phyloP scores from a whole-genome alignment of 2,329 filamentous ascomycete species.

The Penicillium thymicola region DNA sequence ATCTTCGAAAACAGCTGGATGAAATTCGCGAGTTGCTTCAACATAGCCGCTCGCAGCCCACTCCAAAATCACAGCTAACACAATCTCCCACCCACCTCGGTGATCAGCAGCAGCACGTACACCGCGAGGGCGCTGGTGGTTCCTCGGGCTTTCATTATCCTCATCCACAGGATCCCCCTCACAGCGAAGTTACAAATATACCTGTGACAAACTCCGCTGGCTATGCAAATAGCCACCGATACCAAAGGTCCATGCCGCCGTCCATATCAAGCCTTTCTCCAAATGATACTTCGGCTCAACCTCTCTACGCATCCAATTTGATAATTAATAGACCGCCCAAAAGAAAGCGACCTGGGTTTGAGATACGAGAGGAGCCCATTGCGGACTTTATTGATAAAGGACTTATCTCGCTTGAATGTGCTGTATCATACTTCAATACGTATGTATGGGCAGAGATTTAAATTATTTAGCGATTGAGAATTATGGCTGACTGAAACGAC shows the following conservation, averaged over 20 bases:
- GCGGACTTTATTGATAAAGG: conserved; percentile 37
- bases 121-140: conserved; percentile 2
- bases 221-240: conserved; percentile 1
- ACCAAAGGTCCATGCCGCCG: conserved; percentile 4
- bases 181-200: not conserved
- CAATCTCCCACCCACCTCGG: conserved; percentile 3
- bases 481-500: not conserved
- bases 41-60: conserved; percentile 1
- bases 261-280: conserved; percentile 9
- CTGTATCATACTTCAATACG: conserved; percentile 34
- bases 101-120: not conserved
- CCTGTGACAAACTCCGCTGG: not conserved
- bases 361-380: conserved; percentile 33
- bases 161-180: not conserved
- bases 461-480: not conserved
- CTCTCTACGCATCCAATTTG: not conserved
- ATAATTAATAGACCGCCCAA: conserved; percentile 18
- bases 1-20: conserved; percentile 29
- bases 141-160: conserved; percentile 7
- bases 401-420: conserved; percentile 33
- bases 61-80: not conserved
- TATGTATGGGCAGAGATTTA: conserved; percentile 8
- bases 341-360: conserved; percentile 33
- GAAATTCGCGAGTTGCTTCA: conserved; percentile 24
- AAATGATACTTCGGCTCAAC: conserved; percentile 3